Evolutionary conservation across 768 basidiomycete species (phyloP).

Genomic region (Boletus bicolor): DNA sequence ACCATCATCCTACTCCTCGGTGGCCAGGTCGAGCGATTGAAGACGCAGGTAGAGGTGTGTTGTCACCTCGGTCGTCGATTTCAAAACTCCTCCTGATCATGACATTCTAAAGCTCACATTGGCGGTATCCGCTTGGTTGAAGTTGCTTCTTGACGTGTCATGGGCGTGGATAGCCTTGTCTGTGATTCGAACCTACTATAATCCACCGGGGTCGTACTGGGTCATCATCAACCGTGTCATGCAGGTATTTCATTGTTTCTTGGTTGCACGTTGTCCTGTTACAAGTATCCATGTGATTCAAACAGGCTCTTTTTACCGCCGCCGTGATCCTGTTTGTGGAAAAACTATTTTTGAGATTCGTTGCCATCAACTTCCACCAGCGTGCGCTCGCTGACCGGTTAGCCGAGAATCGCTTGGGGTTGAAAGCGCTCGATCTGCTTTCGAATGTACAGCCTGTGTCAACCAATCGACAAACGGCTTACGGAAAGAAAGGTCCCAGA

Average conservation of each 20-base stretch:
- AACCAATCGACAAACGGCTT: constrained; percentile 35
- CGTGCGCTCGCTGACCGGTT: constrained; percentile 73
- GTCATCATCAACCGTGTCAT: constrained; percentile 63
- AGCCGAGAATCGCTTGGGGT: constrained; percentile 63
- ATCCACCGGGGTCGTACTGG: constrained; percentile 69
- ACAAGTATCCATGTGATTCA: constrained; percentile 1
- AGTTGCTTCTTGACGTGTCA: constrained; percentile 59
- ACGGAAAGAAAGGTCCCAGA: constrained; percentile 47
- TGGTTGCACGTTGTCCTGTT: constrained; percentile 1
- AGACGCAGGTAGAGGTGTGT: constrained; percentile 64
- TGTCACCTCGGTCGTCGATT: background rate
- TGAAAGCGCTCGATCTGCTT: constrained; percentile 67
- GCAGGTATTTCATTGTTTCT: constrained; percentile 44
- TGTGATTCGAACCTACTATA: constrained; percentile 51
- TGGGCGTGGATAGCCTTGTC: constrained; percentile 78
- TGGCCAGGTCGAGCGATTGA: constrained; percentile 61
- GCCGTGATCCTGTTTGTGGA: constrained; percentile 46
- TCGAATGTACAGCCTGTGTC: constrained; percentile 59
- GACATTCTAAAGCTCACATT: constrained; percentile 47
- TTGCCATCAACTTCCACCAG: constrained; percentile 79
- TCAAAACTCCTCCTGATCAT: constrained; percentile 1
- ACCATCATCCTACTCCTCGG: constrained; percentile 52
- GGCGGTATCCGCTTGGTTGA: constrained; percentile 70
- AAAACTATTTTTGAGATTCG: constrained; percentile 65
- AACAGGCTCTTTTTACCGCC: constrained; percentile 45